Percentiles rank a stretch among this genome's conserved stretches.
Evolutionary conservation across 1,139 yeast species (phyloP).

Genomic region (Yamadazyma triangularis): DNA sequence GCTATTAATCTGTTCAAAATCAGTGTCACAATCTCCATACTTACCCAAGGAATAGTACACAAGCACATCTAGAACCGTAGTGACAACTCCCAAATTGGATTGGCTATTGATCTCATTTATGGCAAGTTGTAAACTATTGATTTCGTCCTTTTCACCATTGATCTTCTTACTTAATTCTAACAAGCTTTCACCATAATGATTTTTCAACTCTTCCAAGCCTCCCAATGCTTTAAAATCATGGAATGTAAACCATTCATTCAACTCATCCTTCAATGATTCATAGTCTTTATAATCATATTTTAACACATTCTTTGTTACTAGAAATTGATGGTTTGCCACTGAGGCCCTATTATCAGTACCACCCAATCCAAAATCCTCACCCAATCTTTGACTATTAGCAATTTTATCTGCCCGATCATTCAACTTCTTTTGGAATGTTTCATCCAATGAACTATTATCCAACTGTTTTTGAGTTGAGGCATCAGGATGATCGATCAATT

Average conservation of each 20-base stretch:
- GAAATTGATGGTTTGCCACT: slow-evolving; percentile 20
- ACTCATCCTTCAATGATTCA: slow-evolving; percentile 38
- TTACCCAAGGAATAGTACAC: slow-evolving; percentile 42
- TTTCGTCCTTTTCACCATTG: background rate
- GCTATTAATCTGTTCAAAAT: slow-evolving; percentile 30
- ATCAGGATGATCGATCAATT: slow-evolving; percentile 45
- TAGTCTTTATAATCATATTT: slow-evolving; percentile 43
- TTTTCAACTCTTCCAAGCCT: no score
- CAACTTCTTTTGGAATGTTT: slow-evolving; percentile 41
- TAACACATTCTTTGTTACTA: slow-evolving; percentile 35
- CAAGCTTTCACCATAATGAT: no score
- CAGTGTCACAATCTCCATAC: slow-evolving; percentile 23
- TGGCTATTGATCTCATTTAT: slow-evolving; percentile 2
- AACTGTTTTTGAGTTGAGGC: slow-evolving; percentile 31
- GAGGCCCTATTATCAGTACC: slow-evolving; percentile 4
- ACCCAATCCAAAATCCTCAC: slow-evolving; percentile 4
- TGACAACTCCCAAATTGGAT: no score
- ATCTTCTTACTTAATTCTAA: no score
- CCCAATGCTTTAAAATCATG: slow-evolving; percentile 40
- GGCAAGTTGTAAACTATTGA: slow-evolving; percentile 1
- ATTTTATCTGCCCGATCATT: slow-evolving; percentile 44
- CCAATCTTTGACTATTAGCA: slow-evolving; percentile 5
- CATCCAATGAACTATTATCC: slow-evolving; percentile 31
- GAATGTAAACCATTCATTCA: slow-evolving; percentile 61
- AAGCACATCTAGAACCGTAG: slow-evolving; percentile 14